Conservation (phyloP, 345 rosid species). For the Acer campestre region DNA sequence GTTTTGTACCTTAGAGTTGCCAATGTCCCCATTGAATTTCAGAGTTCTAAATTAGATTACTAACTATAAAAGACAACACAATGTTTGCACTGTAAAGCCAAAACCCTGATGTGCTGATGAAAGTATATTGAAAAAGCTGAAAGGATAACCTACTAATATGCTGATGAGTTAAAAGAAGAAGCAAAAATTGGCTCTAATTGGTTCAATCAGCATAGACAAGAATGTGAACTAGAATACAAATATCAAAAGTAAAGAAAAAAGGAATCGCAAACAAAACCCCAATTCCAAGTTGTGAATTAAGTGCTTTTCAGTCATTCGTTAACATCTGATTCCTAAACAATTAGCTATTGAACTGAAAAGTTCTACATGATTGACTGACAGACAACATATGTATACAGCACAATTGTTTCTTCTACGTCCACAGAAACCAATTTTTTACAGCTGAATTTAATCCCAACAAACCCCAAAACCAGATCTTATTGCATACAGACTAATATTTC, state of each 20-base stretch:
- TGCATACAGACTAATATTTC: background rate
- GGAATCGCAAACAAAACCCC: background rate
- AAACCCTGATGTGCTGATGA: background rate
- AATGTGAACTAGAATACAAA: background rate
- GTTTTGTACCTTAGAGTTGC: background rate
- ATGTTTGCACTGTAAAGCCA: background rate
- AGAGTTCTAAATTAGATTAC: background rate
- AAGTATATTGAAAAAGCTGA: background rate
- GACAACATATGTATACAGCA: background rate
- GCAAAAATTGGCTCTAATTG: background rate
- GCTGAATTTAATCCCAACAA: background rate
- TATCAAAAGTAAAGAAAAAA: background rate
- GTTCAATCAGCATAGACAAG: background rate
- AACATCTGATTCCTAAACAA: background rate
- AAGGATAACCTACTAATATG: background rate
- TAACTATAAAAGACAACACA: background rate
- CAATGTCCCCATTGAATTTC: background rate
- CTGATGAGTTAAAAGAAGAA: background rate
- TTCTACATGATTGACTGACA: background rate
- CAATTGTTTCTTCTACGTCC: background rate
- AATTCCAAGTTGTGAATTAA: background rate
- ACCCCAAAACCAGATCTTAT: slow-evolving; percentile 38
- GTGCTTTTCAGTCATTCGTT: background rate
- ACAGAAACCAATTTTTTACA: slow-evolving; percentile 1
- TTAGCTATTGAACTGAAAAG: background rate